phyloP scores from a whole-genome alignment of 2,329 filamentous ascomycete genomes.

The Penicillium polonicum region DNA sequence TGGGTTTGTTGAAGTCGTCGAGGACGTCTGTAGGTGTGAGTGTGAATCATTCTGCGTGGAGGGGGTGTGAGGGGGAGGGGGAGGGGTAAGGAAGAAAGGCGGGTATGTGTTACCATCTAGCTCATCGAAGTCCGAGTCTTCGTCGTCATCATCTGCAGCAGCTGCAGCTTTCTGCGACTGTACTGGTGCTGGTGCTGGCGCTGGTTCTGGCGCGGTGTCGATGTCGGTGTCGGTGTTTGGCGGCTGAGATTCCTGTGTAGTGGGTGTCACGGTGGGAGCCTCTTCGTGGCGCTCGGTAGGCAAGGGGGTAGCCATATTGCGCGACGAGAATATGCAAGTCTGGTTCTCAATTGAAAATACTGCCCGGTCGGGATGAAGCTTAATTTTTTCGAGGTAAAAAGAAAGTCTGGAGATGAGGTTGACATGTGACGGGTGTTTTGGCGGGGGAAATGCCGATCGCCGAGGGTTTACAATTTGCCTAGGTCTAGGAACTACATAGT shows the following conservation, averaged over 20 bases:
- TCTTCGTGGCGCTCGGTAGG: not conserved
- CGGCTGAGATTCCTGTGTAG: not conserved
- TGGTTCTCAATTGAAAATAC: not conserved
- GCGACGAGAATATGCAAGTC: not conserved
- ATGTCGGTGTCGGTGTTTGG: not conserved
- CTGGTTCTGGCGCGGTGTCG: not conserved
- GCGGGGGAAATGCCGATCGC: constrained; percentile 31
- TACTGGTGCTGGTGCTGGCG: not conserved
- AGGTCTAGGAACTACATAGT: not conserved
- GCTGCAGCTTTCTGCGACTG: not conserved
- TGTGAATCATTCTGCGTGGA: not conserved
- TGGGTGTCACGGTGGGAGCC: not conserved
- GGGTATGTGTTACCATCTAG: constrained; percentile 66
- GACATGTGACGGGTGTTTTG: constrained; percentile 28
- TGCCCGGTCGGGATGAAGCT: not conserved
- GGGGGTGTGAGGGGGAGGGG: not conserved
- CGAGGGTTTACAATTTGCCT: constrained; percentile 14
- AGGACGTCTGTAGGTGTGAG: constrained; percentile 64
- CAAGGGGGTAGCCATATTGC: not conserved
- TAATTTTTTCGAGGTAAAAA: not conserved
- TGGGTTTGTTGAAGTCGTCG: constrained; percentile 75
- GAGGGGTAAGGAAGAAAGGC: not conserved
- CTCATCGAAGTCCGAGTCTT: constrained; percentile 93
- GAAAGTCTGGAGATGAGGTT: constrained; percentile 8
- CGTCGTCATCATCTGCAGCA: constrained; percentile 56